A percentile compares a stretch with the other conserved stretches of the same genome.
phyloP scores from a whole-genome alignment of 2,329 filamentous ascomycete genomes.

The Alternaria gaisen region DNA sequence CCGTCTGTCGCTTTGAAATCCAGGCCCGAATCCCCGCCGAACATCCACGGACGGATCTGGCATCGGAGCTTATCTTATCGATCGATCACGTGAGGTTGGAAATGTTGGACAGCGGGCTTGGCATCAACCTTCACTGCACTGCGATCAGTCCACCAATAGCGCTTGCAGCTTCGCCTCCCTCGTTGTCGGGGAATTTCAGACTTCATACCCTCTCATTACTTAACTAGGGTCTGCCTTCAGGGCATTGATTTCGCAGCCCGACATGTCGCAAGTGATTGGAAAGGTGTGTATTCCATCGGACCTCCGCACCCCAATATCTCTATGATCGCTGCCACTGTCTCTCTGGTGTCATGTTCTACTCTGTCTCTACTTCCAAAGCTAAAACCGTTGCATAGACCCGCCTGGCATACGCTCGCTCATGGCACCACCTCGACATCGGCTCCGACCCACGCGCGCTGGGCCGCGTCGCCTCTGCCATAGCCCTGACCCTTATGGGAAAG shows the following conservation, averaged over 20 bases:
- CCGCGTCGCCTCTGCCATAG: conserved; percentile 87
- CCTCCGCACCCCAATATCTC: conserved; percentile 26
- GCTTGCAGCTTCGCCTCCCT: not conserved
- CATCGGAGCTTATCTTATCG: conserved; percentile 11
- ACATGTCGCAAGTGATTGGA: conserved; percentile 82
- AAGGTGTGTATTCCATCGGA: conserved; percentile 63
- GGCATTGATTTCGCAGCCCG: conserved; percentile 40
- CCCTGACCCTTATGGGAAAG: conserved; percentile 92
- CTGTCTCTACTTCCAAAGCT: not conserved
- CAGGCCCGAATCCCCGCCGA: conserved; percentile 21
- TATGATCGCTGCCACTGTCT: not conserved
- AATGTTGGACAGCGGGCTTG: conserved; percentile 25
- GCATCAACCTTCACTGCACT: conserved; percentile 25
- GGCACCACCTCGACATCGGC: conserved; percentile 86
- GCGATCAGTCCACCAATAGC: conserved; percentile 15
- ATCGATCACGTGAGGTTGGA: conserved; percentile 25
- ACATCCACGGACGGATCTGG: conserved; percentile 3
- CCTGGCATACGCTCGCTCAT: conserved; percentile 93
- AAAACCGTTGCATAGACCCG: conserved; percentile 71
- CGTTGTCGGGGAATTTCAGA: conserved; percentile 3
- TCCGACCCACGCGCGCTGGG: conserved; percentile 79
- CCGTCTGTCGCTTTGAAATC: conserved; percentile 46
- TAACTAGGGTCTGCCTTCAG: conserved; percentile 1
- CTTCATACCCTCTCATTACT: not conserved
- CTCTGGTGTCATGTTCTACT: not conserved